Evolutionary conservation across 305 asterid genomes (phyloP).

Genomic region (Solanum hybrid): DNA sequence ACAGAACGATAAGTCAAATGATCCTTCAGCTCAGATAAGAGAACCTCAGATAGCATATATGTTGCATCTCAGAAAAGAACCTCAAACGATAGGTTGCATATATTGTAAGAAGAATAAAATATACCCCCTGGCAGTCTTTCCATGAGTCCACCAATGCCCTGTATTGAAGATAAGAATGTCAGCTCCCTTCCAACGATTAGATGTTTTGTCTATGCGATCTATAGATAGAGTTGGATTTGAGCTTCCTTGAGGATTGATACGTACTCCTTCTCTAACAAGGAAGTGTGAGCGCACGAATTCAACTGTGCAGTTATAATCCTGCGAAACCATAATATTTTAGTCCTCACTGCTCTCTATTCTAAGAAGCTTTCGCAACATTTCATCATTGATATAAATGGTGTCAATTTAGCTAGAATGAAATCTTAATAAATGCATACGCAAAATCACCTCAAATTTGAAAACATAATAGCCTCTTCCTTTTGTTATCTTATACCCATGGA

Average conservation of each 20-base stretch:
- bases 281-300: conserved; percentile 86
- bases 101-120: not conserved
- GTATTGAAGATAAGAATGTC: conserved; percentile 93
- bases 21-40: not conserved
- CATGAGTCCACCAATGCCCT: conserved; percentile 98
- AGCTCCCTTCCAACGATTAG: conserved; percentile 81
- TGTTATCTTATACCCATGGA: conserved; percentile 71
- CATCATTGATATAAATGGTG: not conserved
- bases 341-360: not conserved
- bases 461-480: conserved; percentile 86
- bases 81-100: no score
- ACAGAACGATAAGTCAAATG: not conserved
- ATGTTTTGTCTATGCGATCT: conserved; percentile 70
- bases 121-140: conserved; percentile 94
- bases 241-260: conserved; percentile 60
- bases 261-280: conserved; percentile 79
- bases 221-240: conserved; percentile 84
- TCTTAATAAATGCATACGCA: not conserved
- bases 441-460: conserved; percentile 79
- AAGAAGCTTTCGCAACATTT: not conserved
- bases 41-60: not conserved
- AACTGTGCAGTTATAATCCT: conserved; percentile 83
- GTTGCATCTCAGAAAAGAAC: not conserved
- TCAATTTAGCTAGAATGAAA: not conserved
- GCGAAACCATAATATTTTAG: conserved; percentile 11